Evolutionary conservation across 2,329 filamentous ascomycete genomes (phyloP), one percentile per base, ranked within the genome.

Genomic region (Anisogramma anomala): DNA sequence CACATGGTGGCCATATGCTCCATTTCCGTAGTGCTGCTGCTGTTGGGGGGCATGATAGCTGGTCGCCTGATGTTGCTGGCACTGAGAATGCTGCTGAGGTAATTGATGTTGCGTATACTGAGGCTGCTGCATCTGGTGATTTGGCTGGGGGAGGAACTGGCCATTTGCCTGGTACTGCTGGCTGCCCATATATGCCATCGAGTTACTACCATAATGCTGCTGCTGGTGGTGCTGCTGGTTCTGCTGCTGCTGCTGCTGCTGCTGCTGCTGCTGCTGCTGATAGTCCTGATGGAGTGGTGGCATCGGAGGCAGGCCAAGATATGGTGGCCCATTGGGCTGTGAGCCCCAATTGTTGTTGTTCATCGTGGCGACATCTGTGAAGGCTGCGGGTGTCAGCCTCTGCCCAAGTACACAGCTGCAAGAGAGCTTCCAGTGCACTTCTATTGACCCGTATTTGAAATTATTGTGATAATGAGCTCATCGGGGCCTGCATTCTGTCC

Each of bases 81-180:
- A 47, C 26, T 52, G 55, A 30, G 51, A 55, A 3, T 53, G 52
- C 14, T 52, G 53, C 49, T 18, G 53, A 47, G 52, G 55, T 28
- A 51, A 52, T 48, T 41, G 48, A 6, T 47, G 39, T 20, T 51
- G 50, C 20, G 36, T 32, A 25, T 54, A 55, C 4, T 51, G 52
- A 14, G 45, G 42, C 31, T 52, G 55, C 13, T 48, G 55, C 38
- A 52, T 45, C 26, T 53, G 55, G 22, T 51, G 50, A 18, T 52
- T 49, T n/a, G 49, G 50, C 17, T 49, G 46, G 9, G 46, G 47
- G 14, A 52, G 47, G 33, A 46, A 50, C 19, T 52, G 49, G 20
- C 48, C 48, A n/a, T 52, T 50, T 17, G 41, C 18, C n/a, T 51
- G 49, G 15, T 53, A 50, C 36, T 49, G 51, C 35, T 42, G 42